Conservation (phyloP, 2,329 filamentous ascomycete species). For the Cladosporium sp. region DNA sequence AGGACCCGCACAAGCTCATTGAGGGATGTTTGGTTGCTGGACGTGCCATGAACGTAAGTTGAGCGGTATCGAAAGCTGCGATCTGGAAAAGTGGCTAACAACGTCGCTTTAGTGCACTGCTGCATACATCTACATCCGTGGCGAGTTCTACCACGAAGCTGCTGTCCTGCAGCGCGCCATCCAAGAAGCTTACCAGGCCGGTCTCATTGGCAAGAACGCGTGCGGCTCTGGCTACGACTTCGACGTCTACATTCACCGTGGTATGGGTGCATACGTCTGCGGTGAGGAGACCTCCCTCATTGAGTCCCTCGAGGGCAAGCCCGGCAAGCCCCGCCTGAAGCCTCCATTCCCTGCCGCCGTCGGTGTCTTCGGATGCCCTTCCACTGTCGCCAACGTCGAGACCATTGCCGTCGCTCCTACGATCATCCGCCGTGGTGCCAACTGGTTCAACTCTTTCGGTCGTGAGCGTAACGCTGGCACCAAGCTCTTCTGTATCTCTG, state of each 20-base stretch:
- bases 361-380: conserved; percentile 95
- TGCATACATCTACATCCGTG: conserved; percentile 98
- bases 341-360: conserved; percentile 96
- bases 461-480: conserved; percentile 95
- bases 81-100: not conserved
- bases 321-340: conserved; percentile 97
- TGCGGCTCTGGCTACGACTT: conserved; percentile 97
- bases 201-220: conserved; percentile 96
- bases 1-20: conserved; percentile 97
- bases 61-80: not conserved
- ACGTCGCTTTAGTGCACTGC: conserved; percentile 62
- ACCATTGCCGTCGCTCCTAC: conserved; percentile 93
- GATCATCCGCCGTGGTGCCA: conserved; percentile 86
- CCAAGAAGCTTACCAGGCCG: conserved; percentile 93
- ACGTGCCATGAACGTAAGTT: conserved; percentile 78
- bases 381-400: conserved; percentile 97
- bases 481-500: conserved; percentile 97
- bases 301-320: conserved; percentile 96
- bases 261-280: conserved; percentile 95
- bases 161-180: conserved; percentile 91
- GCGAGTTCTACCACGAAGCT: conserved; percentile 96
- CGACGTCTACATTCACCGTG: conserved; percentile 93
- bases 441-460: conserved; percentile 91
- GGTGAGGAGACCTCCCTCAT: conserved; percentile 98
- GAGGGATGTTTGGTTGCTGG: conserved; percentile 96